Base-by-base conservation (phyloP, 441 rosid species). In the Geranium incanum region DNA sequence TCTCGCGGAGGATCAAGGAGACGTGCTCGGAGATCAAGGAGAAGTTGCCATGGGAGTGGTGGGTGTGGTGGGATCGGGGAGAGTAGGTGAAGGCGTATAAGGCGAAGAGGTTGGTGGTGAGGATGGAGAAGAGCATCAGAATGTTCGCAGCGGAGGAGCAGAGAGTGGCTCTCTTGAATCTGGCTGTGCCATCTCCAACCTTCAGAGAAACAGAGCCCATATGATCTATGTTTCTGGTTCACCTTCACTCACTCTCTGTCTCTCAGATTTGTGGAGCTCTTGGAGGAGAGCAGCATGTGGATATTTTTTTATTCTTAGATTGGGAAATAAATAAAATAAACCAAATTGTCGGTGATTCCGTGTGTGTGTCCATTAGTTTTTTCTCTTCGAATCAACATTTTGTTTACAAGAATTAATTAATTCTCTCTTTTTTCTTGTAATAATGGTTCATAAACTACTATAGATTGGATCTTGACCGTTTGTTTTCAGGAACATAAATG, bases 71-170 rank as follows among this genome's bases (percentile, higher is more conserved):
- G 73, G 75, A 21, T 72, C 75, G 75, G n/a, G 96, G 76, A 66
- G 85, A 70, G 52, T 85, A 90, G 0, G 94, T 86, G 89, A 92
- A 95, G 78, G 96, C 97, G 70, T 90, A 90, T 16, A 92, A 79
- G 70, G 97, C 97, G 77, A 95, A 92, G 73, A 95, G 86, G 72
- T 92, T 95, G 21, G 99, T 92, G 21, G 92, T 83, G 70, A 95
- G 66, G 45, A 95, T 90, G 66, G 97, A 95, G 81, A 92, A 82
- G 70, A 92, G 90, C 99, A 95, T 95, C 21, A 95, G 95, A 76
- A 92, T 75, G 82, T 95, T 90, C 8, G 87, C 83, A 13, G 91
- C 91, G 33, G 97, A 92, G 4, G 99, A 92, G 71, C 89, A 95
- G 19, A 89, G 11, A 19, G 89, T 76, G 12, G 92, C 84, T 72